Evolutionary conservation across 75 land plant genomes (phyloP).

Genomic region (Pseudotsuga menziesii): DNA sequence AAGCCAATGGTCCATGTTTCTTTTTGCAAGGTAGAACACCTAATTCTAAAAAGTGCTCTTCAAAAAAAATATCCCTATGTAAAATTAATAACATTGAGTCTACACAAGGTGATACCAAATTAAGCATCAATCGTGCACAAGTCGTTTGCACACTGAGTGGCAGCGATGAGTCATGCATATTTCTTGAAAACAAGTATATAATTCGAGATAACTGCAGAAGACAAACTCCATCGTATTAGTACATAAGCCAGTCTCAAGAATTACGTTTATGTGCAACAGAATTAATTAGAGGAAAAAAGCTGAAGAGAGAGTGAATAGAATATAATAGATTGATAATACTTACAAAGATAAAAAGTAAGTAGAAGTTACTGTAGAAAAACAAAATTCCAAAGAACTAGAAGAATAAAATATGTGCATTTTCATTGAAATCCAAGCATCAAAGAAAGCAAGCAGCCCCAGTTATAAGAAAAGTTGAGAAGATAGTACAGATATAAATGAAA

Average conservation of each 20-base stretch:
- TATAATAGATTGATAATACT: too few species aligned
- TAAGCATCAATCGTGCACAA: conserved; percentile 97
- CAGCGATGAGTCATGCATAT: conserved; percentile 95
- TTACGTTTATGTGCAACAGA: not conserved
- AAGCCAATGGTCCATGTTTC: not conserved
- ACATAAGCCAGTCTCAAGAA: not conserved
- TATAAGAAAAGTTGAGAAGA: too few species aligned
- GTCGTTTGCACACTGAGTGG: conserved; percentile 95
- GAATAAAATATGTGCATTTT: too few species aligned
- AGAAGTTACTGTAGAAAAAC: too few species aligned
- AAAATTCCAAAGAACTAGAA: too few species aligned
- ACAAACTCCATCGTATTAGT: conserved; percentile 6
- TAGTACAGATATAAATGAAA: too few species aligned
- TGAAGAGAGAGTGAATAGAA: not conserved
- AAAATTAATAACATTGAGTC: conserved; percentile 1
- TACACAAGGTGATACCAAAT: conserved; percentile 54
- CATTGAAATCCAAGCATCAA: too few species aligned
- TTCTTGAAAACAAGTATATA: conserved; percentile 95
- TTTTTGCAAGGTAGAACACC: not conserved
- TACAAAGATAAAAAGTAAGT: too few species aligned
- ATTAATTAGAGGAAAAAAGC: not conserved
- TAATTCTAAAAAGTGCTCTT: not conserved
- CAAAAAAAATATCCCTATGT: conserved; percentile 2
- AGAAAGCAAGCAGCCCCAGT: too few species aligned
- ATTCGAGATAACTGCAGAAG: conserved; percentile 84